phyloP scores from a whole-genome alignment of 1,284 basidiomycete genomes.

The Rhodotorula sp. region DNA sequence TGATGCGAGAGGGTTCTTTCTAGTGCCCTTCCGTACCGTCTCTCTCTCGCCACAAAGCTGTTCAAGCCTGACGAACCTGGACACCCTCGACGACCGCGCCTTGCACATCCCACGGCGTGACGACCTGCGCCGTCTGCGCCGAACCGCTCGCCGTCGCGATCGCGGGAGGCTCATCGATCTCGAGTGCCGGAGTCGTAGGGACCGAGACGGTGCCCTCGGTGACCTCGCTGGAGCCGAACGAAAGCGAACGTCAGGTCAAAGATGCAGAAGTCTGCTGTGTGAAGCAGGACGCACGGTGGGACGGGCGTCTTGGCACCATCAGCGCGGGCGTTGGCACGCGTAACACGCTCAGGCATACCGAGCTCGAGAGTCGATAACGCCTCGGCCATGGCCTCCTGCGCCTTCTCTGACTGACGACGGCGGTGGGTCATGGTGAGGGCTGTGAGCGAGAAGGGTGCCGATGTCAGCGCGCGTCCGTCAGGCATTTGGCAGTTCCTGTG shows the following conservation, averaged over 20 bases:
- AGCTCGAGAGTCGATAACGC: slow-evolving; percentile 44
- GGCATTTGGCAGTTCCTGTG: too few species aligned
- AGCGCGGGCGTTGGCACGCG: slow-evolving; percentile 42
- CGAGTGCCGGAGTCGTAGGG: slow-evolving; percentile 19
- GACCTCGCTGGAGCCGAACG: slow-evolving; percentile 4
- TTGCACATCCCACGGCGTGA: slow-evolving; percentile 98
- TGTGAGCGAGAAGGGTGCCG: neutral
- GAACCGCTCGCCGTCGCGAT: slow-evolving; percentile 8
- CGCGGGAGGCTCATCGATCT: slow-evolving; percentile 23
- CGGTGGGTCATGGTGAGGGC: slow-evolving; percentile 39
- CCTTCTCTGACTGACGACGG: slow-evolving; percentile 28
- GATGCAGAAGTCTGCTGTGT: too few species aligned
- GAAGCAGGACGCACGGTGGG: slow-evolving; percentile 39
- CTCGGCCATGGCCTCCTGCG: slow-evolving; percentile 39
- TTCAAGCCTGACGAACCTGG: slow-evolving; percentile 54
- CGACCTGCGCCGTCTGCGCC: slow-evolving; percentile 64
- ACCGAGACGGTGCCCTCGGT: slow-evolving; percentile 35
- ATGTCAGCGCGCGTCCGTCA: neutral
- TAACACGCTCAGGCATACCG: slow-evolving; percentile 44
- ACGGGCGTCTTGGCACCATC: slow-evolving; percentile 44
- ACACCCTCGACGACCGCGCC: slow-evolving; percentile 90
- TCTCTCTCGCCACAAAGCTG: neutral
- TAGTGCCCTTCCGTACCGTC: neutral
- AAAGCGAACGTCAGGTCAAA: neutral
- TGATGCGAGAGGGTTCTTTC: neutral